A percentile compares a stretch with the other conserved stretches of the same genome.
phyloP scores from a whole-genome alignment of 768 basidiomycete genomes.

The Mrakia frigida region DNA sequence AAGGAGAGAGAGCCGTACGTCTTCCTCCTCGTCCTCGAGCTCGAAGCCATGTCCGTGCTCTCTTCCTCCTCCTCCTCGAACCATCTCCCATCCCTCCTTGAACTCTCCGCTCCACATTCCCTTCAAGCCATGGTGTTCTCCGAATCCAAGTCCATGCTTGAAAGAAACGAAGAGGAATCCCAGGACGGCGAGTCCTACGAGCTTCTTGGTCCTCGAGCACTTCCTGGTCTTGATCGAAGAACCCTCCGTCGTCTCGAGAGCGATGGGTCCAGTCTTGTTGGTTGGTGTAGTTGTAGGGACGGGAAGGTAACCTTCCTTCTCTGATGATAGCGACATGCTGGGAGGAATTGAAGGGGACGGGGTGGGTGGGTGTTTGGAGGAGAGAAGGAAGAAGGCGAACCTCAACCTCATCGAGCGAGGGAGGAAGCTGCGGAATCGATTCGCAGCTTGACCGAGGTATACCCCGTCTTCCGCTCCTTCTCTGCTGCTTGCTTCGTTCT shows the following conservation, averaged over 20 bases:
- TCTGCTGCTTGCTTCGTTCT: no score
- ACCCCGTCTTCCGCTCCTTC: no score
- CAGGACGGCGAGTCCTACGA: conserved; percentile 3
- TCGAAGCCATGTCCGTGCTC: not conserved
- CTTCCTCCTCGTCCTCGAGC: not conserved
- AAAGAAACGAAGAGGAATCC: not conserved
- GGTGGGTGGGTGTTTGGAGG: not conserved
- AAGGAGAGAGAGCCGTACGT: not conserved
- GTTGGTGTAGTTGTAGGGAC: not conserved
- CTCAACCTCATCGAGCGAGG: no score
- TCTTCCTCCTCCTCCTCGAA: conserved; percentile 16
- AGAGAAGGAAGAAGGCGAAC: no score
- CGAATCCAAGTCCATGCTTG: conserved; percentile 11
- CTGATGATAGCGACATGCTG: not conserved
- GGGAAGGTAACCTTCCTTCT: conserved; percentile 12
- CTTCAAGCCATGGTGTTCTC: conserved; percentile 8
- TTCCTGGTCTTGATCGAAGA: not conserved
- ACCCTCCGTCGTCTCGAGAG: not conserved
- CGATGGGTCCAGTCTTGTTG: not conserved
- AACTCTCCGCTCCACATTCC: conserved; percentile 20
- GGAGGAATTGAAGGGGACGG: no score
- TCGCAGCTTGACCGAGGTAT: no score
- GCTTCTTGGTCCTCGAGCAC: conserved; percentile 9
- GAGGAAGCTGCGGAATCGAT: no score
- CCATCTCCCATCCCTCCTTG: conserved; percentile 22